Conservation (phyloP, 352 stramenopile genomes). For the Peronosclerospora sorghi region DNA sequence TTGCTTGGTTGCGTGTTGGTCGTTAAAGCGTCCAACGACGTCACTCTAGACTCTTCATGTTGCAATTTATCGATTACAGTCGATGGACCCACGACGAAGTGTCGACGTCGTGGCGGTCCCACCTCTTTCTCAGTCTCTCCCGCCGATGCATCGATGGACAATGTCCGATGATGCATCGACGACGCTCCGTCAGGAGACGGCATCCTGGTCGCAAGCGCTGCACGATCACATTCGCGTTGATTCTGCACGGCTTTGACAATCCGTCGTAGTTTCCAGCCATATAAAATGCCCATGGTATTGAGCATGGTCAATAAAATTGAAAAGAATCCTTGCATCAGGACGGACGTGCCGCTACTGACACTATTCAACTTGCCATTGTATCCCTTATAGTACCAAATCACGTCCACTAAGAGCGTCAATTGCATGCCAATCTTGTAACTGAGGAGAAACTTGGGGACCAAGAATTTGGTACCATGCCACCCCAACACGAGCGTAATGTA, state of each 20-base stretch:
- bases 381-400: conserved; percentile 79
- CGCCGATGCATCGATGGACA: conserved; percentile 44
- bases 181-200: conserved; percentile 31
- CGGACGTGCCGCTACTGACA: conserved; percentile 63
- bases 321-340: conserved; percentile 83
- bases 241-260: conserved; percentile 80
- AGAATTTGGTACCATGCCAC: conserved; percentile 84
- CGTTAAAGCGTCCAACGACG: conserved; percentile 10
- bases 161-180: conserved; percentile 45
- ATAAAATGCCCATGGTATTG: conserved; percentile 69
- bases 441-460: conserved; percentile 75
- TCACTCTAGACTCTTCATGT: conserved; percentile 16
- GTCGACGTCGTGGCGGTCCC: conserved; percentile 25
- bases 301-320: conserved; percentile 69
- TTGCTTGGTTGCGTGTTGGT: conserved; percentile 18
- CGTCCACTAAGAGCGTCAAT: conserved; percentile 68
- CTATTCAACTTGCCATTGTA: conserved; percentile 81
- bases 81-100: conserved; percentile 30
- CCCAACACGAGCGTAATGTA: conserved; percentile 80
- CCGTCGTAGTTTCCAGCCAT: conserved; percentile 80
- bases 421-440: conserved; percentile 88
- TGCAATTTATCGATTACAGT: conserved; percentile 11
- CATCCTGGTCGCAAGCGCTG: conserved; percentile 69
- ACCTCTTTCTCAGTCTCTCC: conserved; percentile 32
- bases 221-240: conserved; percentile 69